Percentiles rank a stretch among this genome's conserved stretches.
phyloP scores from a whole-genome alignment of 2,329 filamentous ascomycete genomes.

The Sphaerulina populicola region DNA sequence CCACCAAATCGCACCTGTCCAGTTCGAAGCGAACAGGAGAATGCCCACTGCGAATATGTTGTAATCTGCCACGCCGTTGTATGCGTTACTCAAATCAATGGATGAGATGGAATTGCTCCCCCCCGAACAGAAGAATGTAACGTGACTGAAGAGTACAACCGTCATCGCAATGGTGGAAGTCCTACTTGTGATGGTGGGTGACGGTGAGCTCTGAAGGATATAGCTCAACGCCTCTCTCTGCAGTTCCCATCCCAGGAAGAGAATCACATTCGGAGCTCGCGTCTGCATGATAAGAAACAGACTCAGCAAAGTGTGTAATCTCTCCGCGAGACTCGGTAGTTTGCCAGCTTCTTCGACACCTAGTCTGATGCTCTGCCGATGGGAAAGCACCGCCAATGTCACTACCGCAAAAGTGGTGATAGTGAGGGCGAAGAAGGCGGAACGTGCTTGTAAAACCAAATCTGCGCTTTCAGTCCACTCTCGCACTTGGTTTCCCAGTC shows the following conservation, averaged over 20 bases:
- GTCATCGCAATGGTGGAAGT: conserved; percentile 49
- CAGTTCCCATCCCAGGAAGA: conserved; percentile 67
- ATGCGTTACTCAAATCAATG: conserved; percentile 88
- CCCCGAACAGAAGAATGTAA: conserved; percentile 81
- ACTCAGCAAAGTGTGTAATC: conserved; percentile 58
- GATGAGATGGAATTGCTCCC: conserved; percentile 92
- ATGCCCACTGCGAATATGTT: conserved; percentile 71
- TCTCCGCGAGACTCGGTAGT: conserved; percentile 25
- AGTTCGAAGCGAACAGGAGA: conserved; percentile 81
- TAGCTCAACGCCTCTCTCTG: conserved; percentile 36
- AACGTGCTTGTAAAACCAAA: conserved; percentile 32
- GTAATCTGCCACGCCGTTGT: conserved; percentile 81
- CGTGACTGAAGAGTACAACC: conserved; percentile 67
- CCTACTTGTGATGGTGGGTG: neutral
- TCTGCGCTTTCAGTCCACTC: conserved; percentile 24
- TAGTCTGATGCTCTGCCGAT: conserved; percentile 8
- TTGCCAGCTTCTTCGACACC: conserved; percentile 8
- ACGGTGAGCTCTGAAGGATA: conserved; percentile 11
- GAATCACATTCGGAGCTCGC: conserved; percentile 71
- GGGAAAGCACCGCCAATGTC: conserved; percentile 16
- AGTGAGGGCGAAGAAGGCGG: conserved; percentile 34
- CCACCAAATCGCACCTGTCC: conserved; percentile 89
- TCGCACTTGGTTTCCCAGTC: conserved; percentile 36
- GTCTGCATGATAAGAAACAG: conserved; percentile 83
- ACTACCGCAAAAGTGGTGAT: conserved; percentile 29